Conservation (phyloP, 305 asterid species). For the Fraxinus nigra region DNA sequence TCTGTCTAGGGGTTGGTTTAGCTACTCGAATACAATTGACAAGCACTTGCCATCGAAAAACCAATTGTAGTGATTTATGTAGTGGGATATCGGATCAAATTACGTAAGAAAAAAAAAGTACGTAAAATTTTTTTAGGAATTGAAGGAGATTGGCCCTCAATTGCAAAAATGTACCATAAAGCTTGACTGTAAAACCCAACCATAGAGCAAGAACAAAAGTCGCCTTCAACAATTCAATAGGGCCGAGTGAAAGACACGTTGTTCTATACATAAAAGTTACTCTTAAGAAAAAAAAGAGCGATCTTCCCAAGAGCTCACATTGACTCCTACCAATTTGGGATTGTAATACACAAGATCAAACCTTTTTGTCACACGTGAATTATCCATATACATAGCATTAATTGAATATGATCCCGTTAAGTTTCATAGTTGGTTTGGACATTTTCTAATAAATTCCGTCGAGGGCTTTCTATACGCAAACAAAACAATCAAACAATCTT, state of each 20-base stretch:
- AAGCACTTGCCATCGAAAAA: not conserved
- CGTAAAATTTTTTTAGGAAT: not conserved
- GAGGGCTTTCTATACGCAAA: not conserved
- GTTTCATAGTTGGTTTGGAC: not conserved
- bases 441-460: not conserved
- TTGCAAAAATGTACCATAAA: no score
- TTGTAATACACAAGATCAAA: not conserved
- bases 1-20: not conserved
- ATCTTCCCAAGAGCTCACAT: not conserved
- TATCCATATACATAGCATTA: no score
- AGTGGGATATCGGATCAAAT: no score
- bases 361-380: not conserved
- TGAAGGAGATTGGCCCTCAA: not conserved
- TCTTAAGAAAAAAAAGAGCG: not conserved
- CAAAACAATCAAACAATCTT: not conserved
- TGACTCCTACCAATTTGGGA: not conserved
- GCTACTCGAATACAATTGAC: not conserved
- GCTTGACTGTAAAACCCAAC: not conserved
- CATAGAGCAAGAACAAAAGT: not conserved
- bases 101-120: not conserved
- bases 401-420: not conserved
- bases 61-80: not conserved
- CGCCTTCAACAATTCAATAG: no score
- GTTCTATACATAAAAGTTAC: not conserved
- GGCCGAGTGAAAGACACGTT: not conserved